phyloP scores from a whole-genome alignment of 768 basidiomycete species.

The Trametes meyenii region DNA sequence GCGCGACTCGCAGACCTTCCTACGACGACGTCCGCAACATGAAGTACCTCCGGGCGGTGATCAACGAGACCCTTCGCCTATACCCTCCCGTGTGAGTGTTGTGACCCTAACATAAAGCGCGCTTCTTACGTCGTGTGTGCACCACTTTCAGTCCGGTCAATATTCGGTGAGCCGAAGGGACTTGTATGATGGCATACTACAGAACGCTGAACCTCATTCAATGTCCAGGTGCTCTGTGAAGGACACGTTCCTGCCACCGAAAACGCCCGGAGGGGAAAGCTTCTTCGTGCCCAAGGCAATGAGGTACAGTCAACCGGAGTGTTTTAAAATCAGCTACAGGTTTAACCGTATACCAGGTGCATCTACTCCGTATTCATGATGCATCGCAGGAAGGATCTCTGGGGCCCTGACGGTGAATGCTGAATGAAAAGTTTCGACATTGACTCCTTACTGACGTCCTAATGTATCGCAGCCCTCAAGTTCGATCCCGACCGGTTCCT shows the following conservation, averaged over 20 bases:
- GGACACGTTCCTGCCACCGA: slow-evolving; percentile 32
- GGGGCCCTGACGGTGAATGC: slow-evolving; percentile 52
- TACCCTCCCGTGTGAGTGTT: slow-evolving; percentile 24
- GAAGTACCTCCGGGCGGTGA: slow-evolving; percentile 44
- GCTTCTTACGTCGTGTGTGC: slow-evolving; percentile 8
- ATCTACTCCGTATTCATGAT: slow-evolving; percentile 32
- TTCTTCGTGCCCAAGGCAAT: slow-evolving; percentile 16
- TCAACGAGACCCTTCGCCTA: slow-evolving; percentile 29
- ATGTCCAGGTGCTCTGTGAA: slow-evolving; percentile 22
- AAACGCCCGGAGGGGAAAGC: slow-evolving; percentile 16
- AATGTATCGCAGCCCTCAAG: slow-evolving; percentile 22
- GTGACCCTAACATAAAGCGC: not conserved
- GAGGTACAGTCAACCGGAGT: not conserved
- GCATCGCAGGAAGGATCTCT: slow-evolving; percentile 49
- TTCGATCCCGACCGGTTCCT: slow-evolving; percentile 69
- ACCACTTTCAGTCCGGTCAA: slow-evolving; percentile 6
- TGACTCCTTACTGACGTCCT: not conserved
- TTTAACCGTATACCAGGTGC: not conserved
- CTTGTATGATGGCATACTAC: no score
- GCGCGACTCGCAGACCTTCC: slow-evolving; percentile 47
- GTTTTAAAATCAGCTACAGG: not conserved
- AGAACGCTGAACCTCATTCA: not conserved
- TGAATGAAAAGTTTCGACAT: not conserved
- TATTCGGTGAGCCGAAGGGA: not conserved
- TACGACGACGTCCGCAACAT: slow-evolving; percentile 58